phyloP scores from a whole-genome alignment of 2,329 filamentous ascomycete species.

The Hymenoscyphus linearis region DNA sequence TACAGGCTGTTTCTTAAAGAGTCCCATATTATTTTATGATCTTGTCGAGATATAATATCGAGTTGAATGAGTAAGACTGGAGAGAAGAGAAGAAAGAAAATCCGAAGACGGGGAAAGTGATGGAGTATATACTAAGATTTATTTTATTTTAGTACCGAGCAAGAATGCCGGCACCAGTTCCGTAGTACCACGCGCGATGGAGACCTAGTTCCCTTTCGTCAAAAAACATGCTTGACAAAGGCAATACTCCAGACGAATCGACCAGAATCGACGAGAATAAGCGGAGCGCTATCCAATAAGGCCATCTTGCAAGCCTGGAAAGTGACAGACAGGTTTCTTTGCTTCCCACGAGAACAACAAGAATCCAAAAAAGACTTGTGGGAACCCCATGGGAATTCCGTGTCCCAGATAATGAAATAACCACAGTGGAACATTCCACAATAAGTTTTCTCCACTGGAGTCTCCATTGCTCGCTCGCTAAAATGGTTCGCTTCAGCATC shows the following conservation, averaged over 20 bases:
- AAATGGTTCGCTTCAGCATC: too few species aligned
- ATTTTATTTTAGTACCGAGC: not conserved
- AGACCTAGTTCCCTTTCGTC: not conserved
- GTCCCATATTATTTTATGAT: conserved; percentile 3
- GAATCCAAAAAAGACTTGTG: not conserved
- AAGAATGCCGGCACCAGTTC: not conserved
- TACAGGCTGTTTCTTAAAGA: not conserved
- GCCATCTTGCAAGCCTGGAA: not conserved
- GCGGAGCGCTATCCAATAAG: not conserved
- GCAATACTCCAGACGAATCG: too few species aligned
- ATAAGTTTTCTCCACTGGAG: too few species aligned
- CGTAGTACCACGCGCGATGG: not conserved
- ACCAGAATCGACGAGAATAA: not conserved
- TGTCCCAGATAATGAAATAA: not conserved
- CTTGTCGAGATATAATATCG: not conserved
- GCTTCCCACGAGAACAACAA: not conserved
- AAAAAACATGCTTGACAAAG: too few species aligned
- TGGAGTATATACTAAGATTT: not conserved
- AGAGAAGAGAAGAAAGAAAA: not conserved
- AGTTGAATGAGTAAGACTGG: not conserved
- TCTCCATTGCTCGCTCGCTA: too few species aligned
- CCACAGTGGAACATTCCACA: not conserved
- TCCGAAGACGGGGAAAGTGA: not conserved
- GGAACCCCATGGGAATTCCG: not conserved
- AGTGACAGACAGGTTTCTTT: not conserved